Evolutionary conservation across 495 filamentous ascomycete species (phyloP).

Genomic region (Echria macrotheca): DNA sequence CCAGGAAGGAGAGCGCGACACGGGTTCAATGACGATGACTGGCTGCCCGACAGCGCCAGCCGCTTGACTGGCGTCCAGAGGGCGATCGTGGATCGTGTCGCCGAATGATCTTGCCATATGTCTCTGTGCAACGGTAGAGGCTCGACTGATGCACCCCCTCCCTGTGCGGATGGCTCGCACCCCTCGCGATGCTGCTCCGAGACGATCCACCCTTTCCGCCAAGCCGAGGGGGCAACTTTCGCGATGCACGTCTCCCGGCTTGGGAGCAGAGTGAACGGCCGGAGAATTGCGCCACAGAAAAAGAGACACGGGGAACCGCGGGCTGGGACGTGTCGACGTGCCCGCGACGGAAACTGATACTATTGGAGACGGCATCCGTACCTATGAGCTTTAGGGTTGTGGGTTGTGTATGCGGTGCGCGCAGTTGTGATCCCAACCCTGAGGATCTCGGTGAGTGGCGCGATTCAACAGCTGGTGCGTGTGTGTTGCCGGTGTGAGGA

Average conservation of each 20-base stretch:
- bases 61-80: conserved; percentile 1
- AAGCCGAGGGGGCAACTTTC: conserved; percentile 11
- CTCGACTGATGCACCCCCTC: conserved; percentile 1
- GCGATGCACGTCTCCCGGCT: conserved; percentile 4
- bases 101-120: conserved; percentile 7
- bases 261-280: background rate
- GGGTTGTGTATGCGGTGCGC: background rate
- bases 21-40: conserved; percentile 2
- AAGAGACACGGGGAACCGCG: background rate
- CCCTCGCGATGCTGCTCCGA: conserved; percentile 4
- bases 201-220: conserved; percentile 5
- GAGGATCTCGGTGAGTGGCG: too few relatives aligned
- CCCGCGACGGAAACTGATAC: background rate
- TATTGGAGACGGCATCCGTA: conserved; percentile 4
- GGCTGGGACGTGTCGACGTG: background rate
- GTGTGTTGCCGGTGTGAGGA: background rate
- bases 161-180: background rate
- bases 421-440: background rate
- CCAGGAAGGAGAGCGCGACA: conserved; percentile 4
- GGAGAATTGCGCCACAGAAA: background rate
- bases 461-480: too few relatives aligned
- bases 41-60: background rate
- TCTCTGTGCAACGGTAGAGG: conserved; percentile 3
- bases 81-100: conserved; percentile 8
- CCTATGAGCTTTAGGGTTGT: background rate